Evolutionary conservation across 352 stramenopile genomes (phyloP).

Genomic region (Pythium scleroteichum): DNA sequence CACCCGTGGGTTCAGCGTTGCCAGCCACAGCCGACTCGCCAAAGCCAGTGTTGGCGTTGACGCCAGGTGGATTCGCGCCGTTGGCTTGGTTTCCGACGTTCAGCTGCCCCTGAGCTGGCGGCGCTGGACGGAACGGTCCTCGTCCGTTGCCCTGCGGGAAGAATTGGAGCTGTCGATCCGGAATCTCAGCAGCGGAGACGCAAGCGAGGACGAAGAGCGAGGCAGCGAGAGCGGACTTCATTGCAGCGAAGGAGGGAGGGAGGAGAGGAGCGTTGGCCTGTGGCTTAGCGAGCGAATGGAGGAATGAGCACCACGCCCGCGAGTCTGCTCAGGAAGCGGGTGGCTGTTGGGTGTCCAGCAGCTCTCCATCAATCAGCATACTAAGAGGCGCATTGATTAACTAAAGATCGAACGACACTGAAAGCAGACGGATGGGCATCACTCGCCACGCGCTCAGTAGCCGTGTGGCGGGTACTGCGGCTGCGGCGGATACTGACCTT

Average conservation of each 20-base stretch:
- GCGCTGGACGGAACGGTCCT: conserved; percentile 6
- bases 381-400: neutral
- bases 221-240: conserved; percentile 10
- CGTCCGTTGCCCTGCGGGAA: conserved; percentile 2
- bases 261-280: neutral
- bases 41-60: neutral
- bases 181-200: neutral
- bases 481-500: conserved; percentile 14
- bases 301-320: no score
- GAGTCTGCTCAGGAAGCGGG: no score
- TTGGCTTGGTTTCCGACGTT: neutral
- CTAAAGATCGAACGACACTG: neutral
- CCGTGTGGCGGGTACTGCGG: conserved; percentile 10
- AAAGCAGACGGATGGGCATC: neutral
- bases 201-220: neutral
- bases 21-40: neutral
- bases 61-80: neutral
- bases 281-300: neutral
- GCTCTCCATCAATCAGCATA: conserved; percentile 1
- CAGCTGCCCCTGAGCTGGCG: neutral
- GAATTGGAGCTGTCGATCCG: conserved; percentile 21
- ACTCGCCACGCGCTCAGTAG: conserved; percentile 14
- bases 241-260: neutral
- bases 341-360: no score
- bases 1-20: neutral